Conservation (phyloP, 108 stramenopile species). For the Pseudonitzschia multistriata region DNA sequence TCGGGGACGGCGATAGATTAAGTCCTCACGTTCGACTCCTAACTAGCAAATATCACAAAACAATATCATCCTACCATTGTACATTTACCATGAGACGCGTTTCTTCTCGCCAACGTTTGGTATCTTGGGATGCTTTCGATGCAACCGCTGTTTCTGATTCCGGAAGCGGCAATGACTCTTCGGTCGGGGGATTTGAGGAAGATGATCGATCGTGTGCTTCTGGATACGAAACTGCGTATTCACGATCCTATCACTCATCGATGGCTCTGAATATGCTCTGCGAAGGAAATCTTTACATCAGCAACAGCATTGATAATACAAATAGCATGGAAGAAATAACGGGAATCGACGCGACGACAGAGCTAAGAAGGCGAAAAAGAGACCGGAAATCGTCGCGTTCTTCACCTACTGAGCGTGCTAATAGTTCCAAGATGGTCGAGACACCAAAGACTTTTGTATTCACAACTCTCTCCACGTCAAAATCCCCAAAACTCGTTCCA, state of each 20-base stretch:
- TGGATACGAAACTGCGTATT: not conserved
- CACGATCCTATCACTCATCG: not conserved
- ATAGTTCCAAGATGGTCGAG: not conserved
- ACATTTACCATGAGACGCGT: slow-evolving; percentile 32
- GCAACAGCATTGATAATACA: not conserved
- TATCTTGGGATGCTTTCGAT: slow-evolving; percentile 59
- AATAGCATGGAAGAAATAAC: not conserved
- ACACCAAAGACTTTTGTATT: not conserved
- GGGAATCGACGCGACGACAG: not conserved
- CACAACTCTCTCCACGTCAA: not conserved
- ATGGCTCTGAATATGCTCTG: not conserved
- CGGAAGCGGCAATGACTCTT: not conserved
- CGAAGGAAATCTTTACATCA: not conserved
- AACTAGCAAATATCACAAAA: not conserved
- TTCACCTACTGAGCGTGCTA: not conserved
- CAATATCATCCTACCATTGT: not conserved
- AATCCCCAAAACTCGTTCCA: slow-evolving; percentile 8
- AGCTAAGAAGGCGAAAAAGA: not conserved
- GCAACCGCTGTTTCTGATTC: slow-evolving; percentile 24
- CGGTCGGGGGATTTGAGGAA: slow-evolving; percentile 7
- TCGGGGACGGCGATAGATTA: too few species aligned
- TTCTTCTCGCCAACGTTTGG: slow-evolving; percentile 49
- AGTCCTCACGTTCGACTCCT: too few species aligned
- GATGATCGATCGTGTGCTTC: slow-evolving; percentile 20
- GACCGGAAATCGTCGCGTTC: slow-evolving; percentile 7